Conservation (phyloP, 2,329 filamentous ascomycete species). For the Penicillium griseofulvum region DNA sequence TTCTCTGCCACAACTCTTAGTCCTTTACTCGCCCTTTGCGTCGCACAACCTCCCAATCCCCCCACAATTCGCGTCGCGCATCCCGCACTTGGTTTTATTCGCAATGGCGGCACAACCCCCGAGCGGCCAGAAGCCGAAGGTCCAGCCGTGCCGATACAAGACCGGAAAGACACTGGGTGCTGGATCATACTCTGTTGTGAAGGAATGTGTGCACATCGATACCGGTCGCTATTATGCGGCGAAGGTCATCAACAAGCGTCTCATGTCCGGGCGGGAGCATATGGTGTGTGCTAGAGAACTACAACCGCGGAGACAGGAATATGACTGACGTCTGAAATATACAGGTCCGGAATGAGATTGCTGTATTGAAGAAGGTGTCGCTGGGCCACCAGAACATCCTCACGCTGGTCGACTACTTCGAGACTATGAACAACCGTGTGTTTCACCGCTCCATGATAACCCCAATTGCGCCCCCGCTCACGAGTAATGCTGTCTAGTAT, state of each 20-base stretch:
- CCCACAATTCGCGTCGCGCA: neutral
- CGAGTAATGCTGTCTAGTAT: slow-evolving; percentile 54
- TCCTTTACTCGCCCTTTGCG: neutral
- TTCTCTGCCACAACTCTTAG: no score
- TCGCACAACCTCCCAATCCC: neutral
- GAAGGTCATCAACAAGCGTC: slow-evolving; percentile 97
- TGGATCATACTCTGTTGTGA: slow-evolving; percentile 96
- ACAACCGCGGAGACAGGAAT: neutral
- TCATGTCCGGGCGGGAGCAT: slow-evolving; percentile 96
- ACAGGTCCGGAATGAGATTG: slow-evolving; percentile 95
- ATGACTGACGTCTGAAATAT: slow-evolving; percentile 10
- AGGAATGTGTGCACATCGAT: slow-evolving; percentile 98
- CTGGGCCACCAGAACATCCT: slow-evolving; percentile 99
- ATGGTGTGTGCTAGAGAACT: slow-evolving; percentile 64
- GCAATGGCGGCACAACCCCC: slow-evolving; percentile 34
- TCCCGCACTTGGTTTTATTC: slow-evolving; percentile 1
- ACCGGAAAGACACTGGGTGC: slow-evolving; percentile 96
- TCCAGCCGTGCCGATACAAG: slow-evolving; percentile 97
- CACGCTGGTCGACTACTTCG: slow-evolving; percentile 97
- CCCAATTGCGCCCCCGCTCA: slow-evolving; percentile 14
- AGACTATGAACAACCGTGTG: slow-evolving; percentile 95
- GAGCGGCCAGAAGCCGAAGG: slow-evolving; percentile 53
- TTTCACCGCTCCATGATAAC: slow-evolving; percentile 2
- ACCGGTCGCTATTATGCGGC: slow-evolving; percentile 97
- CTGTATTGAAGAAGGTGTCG: slow-evolving; percentile 94